Evolutionary conservation across 192 early-diverging fungal species (phyloP), one percentile per base, ranked within the genome.

Genomic region (Mortierella alpina): DNA sequence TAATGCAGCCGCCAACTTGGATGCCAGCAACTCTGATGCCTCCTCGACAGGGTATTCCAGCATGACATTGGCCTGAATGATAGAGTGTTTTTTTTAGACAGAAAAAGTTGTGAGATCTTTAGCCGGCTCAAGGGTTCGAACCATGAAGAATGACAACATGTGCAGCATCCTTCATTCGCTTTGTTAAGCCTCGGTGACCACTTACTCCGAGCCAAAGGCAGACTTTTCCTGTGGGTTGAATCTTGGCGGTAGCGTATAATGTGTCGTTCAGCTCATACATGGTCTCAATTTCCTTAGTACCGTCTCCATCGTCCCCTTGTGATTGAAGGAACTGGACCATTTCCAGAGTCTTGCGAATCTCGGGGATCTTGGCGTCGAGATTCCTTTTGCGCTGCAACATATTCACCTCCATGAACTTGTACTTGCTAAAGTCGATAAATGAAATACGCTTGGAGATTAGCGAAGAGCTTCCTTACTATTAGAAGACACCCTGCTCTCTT

Each of bases 371-470:
- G 40, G 91, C 86, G 70, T 97, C 95, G 20, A 99, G 88, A 52
- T 89, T 88, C 44, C 88, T 87, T 73, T 92, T 93, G 68, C 95
- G 93, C 69, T 96, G 95, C 17, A 95, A 82, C 79, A 94, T 87
- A 71, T 95, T 96, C 72, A 90, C 85, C 82, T 99, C 96, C 97
- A 99, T 99, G 76, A 95, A 98, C 83, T 94, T 95, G 92, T 98
- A 99, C 83, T 99, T 99, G 59, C 97, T 95, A 69, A 73, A 23
- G n/a, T 52, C 6, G n/a, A 52, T 17, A 40, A 31, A 22, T 18
- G 1, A 56, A 57, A 63, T 59, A 50, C 7, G 45, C 17, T 7
- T 50, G 46, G 44, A 31, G 5, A n/a, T 51, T 12, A 51, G 50
- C 50, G 2, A 51, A 12, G 50, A 4, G 11, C 50, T 51, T n/a